Evolutionary conservation across 1,284 basidiomycete species (phyloP), one percentile per base, ranked within the genome.

Genomic region (Austroboletus niveus): DNA sequence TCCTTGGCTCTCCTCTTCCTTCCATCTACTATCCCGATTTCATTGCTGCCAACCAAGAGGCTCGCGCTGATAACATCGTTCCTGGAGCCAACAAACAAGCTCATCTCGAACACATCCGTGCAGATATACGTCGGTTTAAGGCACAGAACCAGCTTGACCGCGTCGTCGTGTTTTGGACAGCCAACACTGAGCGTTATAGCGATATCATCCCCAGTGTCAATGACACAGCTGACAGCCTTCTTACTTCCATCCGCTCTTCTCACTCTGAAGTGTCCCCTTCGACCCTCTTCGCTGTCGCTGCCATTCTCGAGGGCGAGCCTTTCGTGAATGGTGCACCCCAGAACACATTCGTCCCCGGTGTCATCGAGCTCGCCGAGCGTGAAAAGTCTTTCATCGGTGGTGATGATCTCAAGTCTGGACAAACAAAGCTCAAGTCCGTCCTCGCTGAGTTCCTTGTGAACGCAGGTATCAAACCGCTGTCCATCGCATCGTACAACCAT

Each of bases 241-340:
- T 99, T 60, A 76, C 79, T 45, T 76, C 94, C 8, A 92, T 99
- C 77, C 83, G 90, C 72, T 58, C 72, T 24, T 94, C 91, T 39
- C 95, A 98, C 77, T 77, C 82, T 15, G 96, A 99, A 72, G 88
- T 98, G 17, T 94, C 95, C 12, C 96, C 97, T 7, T 97, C 93
- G 51, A 96, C 94, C 52, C 72, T 98, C 63, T 99, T 98, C 66
- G 96, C 95, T 32, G 88, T 98, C 56, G 96, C 95, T 6, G 83
- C 94, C 32, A 98, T 99, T 70, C 88, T 98, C 60, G 96, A 98
- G 74, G 89, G 89, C 55, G 87, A 87, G 61, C 94, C 96, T 30
- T 98, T 96, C 80, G 85, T 99, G 72, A 99, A 98, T 67, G 96
- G 96, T 49, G 94, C 95, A 24, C 96, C 96, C 20, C 96, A 99